Evolutionary conservation across 1,139 yeast genomes (phyloP).

Genomic region (Debaryomyces udenii): DNA sequence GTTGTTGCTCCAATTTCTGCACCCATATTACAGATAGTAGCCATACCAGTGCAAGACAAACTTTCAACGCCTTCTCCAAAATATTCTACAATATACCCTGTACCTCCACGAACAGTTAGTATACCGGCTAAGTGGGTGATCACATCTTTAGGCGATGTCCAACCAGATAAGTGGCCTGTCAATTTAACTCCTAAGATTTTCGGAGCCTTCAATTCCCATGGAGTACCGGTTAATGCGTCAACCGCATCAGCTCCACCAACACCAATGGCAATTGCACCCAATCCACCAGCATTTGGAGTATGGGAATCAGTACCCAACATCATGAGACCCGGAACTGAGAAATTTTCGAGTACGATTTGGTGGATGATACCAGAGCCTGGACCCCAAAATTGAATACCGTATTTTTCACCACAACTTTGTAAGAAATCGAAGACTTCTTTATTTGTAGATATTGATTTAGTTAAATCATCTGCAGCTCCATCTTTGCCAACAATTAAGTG

Average conservation of each 20-base stretch:
- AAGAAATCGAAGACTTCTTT: constrained; percentile 93
- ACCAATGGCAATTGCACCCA: constrained; percentile 96
- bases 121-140: constrained; percentile 88
- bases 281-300: constrained; percentile 97
- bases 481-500: constrained; percentile 94
- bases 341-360: constrained; percentile 94
- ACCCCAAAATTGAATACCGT: constrained; percentile 98
- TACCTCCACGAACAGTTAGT: constrained; percentile 95
- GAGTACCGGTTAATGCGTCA: constrained; percentile 94
- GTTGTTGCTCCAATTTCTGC: constrained; percentile 99
- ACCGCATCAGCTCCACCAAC: constrained; percentile 99
- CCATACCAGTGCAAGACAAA: constrained; percentile 97
- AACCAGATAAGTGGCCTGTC: constrained; percentile 82
- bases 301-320: constrained; percentile 98
- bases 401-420: constrained; percentile 86
- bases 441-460: constrained; percentile 76
- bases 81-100: constrained; percentile 93
- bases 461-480: constrained; percentile 82
- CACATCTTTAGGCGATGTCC: constrained; percentile 97
- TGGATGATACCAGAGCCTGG: constrained; percentile 99
- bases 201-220: constrained; percentile 99
- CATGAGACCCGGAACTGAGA: constrained; percentile 91
- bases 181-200: constrained; percentile 88
- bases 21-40: constrained; percentile 98
- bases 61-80: constrained; percentile 90